A percentile compares a stretch with the other conserved stretches of the same genome.
Conservation (phyloP, 371 early-diverging fungal genomes). For the Catenaria anguillulae region DNA sequence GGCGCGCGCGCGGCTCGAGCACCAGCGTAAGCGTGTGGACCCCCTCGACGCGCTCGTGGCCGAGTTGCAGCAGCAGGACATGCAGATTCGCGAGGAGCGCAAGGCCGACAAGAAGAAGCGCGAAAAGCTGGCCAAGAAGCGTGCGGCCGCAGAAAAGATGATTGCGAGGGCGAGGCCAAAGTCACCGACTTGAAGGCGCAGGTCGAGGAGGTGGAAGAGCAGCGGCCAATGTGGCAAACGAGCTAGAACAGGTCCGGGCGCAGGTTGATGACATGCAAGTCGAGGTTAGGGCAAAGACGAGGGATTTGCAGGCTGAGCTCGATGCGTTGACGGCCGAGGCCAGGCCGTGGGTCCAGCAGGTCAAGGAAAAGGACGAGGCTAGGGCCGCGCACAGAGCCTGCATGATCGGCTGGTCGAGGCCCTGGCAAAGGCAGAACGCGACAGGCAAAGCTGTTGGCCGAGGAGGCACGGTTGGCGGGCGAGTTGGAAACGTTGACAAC, state of each 20-base stretch:
- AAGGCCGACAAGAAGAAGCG: conserved; percentile 42
- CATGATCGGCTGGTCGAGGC: too few species aligned
- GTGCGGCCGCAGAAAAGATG: conserved; percentile 13
- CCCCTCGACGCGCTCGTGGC: too few species aligned
- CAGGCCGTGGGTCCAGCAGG: not conserved
- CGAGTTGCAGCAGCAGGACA: conserved; percentile 28
- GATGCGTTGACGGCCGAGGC: not conserved
- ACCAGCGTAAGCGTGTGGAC: too few species aligned
- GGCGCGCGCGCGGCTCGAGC: too few species aligned
- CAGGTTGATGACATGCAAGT: not conserved
- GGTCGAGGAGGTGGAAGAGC: too few species aligned
- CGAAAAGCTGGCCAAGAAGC: conserved; percentile 25
- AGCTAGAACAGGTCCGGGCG: not conserved
- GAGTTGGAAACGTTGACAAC: too few species aligned
- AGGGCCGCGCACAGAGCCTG: not conserved
- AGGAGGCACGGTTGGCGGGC: too few species aligned
- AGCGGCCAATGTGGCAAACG: not conserved
- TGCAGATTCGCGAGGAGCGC: conserved; percentile 56
- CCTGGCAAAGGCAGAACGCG: too few species aligned
- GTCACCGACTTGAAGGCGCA: too few species aligned
- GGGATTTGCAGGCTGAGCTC: not conserved
- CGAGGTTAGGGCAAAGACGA: not conserved
- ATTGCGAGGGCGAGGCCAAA: too few species aligned
- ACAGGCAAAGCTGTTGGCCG: too few species aligned
- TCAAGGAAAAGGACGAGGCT: not conserved